phyloP scores from a whole-genome alignment of 345 rosid genomes.

The Combretum micranthum region DNA sequence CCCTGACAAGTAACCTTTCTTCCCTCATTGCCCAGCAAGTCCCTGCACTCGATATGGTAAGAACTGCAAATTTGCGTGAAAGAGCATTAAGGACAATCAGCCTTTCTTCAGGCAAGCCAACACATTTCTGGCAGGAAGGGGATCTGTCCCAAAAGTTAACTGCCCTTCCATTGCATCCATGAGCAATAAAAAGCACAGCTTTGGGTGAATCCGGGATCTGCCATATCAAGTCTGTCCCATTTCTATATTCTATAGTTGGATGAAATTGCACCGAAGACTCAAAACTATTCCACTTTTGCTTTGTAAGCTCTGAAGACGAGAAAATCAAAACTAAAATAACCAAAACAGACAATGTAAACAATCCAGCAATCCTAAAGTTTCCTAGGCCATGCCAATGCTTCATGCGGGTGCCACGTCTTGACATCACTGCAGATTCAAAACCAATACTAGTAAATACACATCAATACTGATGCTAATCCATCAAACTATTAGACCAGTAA shows the following conservation, averaged over 20 bases:
- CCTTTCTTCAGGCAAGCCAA: constrained; percentile 86
- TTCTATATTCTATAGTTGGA: constrained; percentile 52
- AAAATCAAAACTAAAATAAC: constrained; percentile 23
- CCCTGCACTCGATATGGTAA: constrained; percentile 61
- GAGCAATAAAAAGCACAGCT: constrained; percentile 79
- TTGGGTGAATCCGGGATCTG: constrained; percentile 70
- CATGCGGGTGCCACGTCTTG: constrained; percentile 41
- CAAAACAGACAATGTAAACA: constrained; percentile 22
- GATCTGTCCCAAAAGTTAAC: constrained; percentile 80
- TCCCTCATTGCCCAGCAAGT: constrained; percentile 69
- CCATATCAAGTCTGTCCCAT: constrained; percentile 73
- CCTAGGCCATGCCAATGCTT: constrained; percentile 36
- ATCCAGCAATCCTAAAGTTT: constrained; percentile 14
- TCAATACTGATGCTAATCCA: not conserved
- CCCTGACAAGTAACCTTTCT: constrained; percentile 45
- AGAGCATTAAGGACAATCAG: constrained; percentile 55
- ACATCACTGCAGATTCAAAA: constrained; percentile 38
- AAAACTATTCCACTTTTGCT: constrained; percentile 29
- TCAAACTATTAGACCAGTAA: not conserved
- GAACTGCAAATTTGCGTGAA: constrained; percentile 46
- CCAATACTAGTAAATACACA: not conserved
- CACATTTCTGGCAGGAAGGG: constrained; percentile 47
- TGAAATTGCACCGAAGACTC: constrained; percentile 24
- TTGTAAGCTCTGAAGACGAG: constrained; percentile 13
- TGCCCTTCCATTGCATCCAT: constrained; percentile 85